Percentiles rank a stretch among this genome's conserved stretches.
These are phyloP conservation scores for Poterioochromonas sp. DNA, from an alignment of 352 stramenopile genomes.

Conservation along the genomic window DNA sequence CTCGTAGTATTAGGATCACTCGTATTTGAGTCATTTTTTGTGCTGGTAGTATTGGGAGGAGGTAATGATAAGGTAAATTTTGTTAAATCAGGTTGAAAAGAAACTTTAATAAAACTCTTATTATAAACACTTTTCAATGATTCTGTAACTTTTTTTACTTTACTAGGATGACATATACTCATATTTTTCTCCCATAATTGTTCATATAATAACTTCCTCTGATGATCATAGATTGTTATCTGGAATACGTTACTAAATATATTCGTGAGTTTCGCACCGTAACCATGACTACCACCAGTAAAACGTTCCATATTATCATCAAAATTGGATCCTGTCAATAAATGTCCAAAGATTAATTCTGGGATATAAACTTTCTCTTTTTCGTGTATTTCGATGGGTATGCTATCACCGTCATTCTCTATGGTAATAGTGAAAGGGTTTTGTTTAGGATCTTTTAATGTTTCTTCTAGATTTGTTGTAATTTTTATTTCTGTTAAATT, in stretches of 20 bases:
- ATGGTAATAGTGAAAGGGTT: not conserved
- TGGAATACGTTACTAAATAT: slow-evolving; percentile 99
- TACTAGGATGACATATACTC: slow-evolving; percentile 68
- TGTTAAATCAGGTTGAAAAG: slow-evolving; percentile 90
- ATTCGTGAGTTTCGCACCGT: slow-evolving; percentile 92
- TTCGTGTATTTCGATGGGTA: slow-evolving; percentile 92
- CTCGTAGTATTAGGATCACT: slow-evolving; percentile 75
- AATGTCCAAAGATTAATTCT: slow-evolving; percentile 94
- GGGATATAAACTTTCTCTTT: slow-evolving; percentile 93
- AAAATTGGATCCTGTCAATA: slow-evolving; percentile 98
- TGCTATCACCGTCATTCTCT: slow-evolving; percentile 91
- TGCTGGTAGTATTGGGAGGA: slow-evolving; percentile 76
- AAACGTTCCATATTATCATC: slow-evolving; percentile 92
- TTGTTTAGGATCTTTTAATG: not conserved
- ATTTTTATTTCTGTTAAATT: not conserved
- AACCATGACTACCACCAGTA: slow-evolving; percentile 87
- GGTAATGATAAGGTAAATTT: slow-evolving; percentile 86
- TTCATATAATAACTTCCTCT: slow-evolving; percentile 80
- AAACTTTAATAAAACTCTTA: slow-evolving; percentile 95
- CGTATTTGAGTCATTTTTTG: slow-evolving; percentile 91
- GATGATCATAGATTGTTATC: slow-evolving; percentile 90
- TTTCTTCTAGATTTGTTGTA: too few relatives aligned
- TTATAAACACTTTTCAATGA: slow-evolving; percentile 51
- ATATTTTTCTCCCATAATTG: slow-evolving; percentile 95
- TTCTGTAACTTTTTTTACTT: slow-evolving; percentile 55